Base-by-base conservation (phyloP, 345 rosid genomes). In the Iberis pinnata region DNA sequence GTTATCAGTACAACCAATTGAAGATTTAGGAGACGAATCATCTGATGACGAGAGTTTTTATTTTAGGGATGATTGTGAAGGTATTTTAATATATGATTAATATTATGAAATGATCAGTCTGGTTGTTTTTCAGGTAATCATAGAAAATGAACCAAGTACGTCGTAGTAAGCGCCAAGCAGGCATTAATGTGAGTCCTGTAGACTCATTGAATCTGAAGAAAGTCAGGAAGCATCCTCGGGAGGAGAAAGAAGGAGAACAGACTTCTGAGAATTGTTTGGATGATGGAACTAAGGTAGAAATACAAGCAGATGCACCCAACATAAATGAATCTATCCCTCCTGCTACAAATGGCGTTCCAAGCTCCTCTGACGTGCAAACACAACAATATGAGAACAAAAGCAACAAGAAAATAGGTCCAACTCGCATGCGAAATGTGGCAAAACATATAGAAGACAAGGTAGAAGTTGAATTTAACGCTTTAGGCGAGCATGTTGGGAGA, bases 101-200 rank as follows among this genome's bases (percentile, higher is more conserved):
- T n/a, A n/a, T n/a, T n/a, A n/a, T n/a, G n/a, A n/a, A n/a, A n/a
- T 8, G 3, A 1, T 11, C 3, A 18, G 0, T 19, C 12, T n/a
- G 3, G 4, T 50, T 48, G n/a, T 42, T 6, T 42, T 42, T 42
- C 49, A 56, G 60, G 60, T 56, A 12, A 41, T 2, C 39, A 13
- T 3, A 9, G 9, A 29, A 0, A 9, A 26, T 27, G 18, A 27
- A 12, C 7, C 1, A 9, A 8, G 3, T 37, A 3, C 12, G 15
- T 14, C 14, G 39, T 5, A 54, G 60, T 27, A 54, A 54, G 12
- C 39, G 48, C n/a, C 26, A 54, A 12, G n/a, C 8, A 18, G 27
- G 48, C 12, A 9, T 41, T 12, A 49, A 55, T 29, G 49, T 55
- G 12, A 55, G 17, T 18, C 60, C 8, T 2, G 3, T 24, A 11